Evolutionary conservation across 768 basidiomycete species (phyloP), one percentile per base, ranked within the genome.

Genomic region (Hysterangium stoloniferum): DNA sequence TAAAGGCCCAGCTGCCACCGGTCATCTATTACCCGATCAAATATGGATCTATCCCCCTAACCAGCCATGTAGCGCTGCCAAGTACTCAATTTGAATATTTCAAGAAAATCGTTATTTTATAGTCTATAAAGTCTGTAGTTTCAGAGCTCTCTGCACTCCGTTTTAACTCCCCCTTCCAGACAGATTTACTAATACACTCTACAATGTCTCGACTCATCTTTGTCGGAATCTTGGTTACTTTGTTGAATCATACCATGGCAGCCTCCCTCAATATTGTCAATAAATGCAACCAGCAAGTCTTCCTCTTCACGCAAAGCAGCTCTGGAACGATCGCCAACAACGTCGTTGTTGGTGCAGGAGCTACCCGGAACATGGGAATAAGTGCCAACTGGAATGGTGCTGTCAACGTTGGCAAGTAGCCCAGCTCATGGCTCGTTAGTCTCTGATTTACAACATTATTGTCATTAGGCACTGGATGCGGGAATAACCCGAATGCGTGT

Each of bases 301-400:
- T 68, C 36, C 55, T 68, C 32, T 60, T 38, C 22, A 68, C 64
- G 0, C 58, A 61, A 53, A 66, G 33, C 19, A 66, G 64, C 47
- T 65, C 31, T 12, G 64, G 64, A 28, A 36, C 20, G 27, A 58
- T 66, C 40, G 6, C 25, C 1, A 68, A 63, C 57, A 46, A 66
- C 28, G 55, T 67, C 33, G 55, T 44, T 29, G 51, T 66, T 17
- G 50, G 31, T 32, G 49, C 54, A 20, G 66, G 61, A 17, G 55
- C 46, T 20, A 63, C 56, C 28, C 17, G 27, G 34, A 58, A 68
- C 60, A 47, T 47, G 45, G 45, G 45, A 13, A 47, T 47, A 27
- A 33, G 29, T 27, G 31, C 45, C 13, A 47, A 47, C 29, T 47
- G 45, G 45, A 32, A 47, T 20, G 45, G 45, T 31, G 45, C 45